Evolutionary conservation across 345 rosid species (phyloP), one percentile per base, ranked within the genome.

Genomic region (Rhodamnia argentea): DNA sequence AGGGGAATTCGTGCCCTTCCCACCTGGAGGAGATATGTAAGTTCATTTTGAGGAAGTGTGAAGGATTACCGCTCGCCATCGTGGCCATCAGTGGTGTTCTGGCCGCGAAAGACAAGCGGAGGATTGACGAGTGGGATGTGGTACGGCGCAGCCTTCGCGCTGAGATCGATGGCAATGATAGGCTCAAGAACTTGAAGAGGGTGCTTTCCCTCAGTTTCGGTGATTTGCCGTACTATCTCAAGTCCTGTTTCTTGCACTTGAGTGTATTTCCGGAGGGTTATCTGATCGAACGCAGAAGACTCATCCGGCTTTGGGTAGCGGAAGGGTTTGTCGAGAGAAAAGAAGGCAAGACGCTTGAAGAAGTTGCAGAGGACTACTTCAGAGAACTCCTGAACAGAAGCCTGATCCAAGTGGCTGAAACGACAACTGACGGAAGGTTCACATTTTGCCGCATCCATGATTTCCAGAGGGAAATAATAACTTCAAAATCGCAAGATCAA

Each of bases 21-120:
- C 78, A 91, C 55, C 62, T 92, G 52, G 88, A 88, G 83, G 88
- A 88, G 18, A 83, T 90, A 7, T 91, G 90, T 22, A 75, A 37
- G 47, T 70, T 42, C 1, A 91, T 92, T 83, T 83, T 91, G 86
- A 82, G 85, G 44, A 92, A 87, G 32, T 92, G 94, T 44, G 92
- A 84, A 44, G 94, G 92, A 18, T 52, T 92, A 12, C 92, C 92
- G 2, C 91, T 92, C 20, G 92, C 94, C 32, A 91, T 92, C 3
- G 92, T 91, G 58, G 94, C 92, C 16, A 89, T 92, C 59, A 87
- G 94, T 22, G 94, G 92, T 10, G 91, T 90, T 57, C 47, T 92
- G 86, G 90, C 93, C 3, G 58, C 91, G 6, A 90, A 89, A 81
- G 87, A 90, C 81, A 89, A 56, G 60, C 64, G 54, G 29, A 85